Conservation (phyloP, 129 eudicot genomes). For the Chrysanthemum makinoi region DNA sequence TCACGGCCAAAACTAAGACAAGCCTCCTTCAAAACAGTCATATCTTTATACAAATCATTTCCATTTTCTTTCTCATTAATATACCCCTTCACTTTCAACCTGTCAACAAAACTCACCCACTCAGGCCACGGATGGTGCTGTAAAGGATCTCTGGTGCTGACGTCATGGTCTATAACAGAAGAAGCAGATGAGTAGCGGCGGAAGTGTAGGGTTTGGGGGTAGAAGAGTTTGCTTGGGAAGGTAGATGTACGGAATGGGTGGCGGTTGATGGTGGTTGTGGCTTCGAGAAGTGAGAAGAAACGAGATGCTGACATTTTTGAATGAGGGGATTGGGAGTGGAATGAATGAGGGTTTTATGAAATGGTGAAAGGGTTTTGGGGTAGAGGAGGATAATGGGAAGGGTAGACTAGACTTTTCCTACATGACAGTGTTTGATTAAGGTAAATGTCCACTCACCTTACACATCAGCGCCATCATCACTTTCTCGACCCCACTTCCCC, state of each 20-base stretch:
- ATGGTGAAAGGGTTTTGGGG: background rate
- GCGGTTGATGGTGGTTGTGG: conserved; percentile 23
- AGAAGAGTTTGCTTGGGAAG: conserved; percentile 22
- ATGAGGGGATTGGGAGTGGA: background rate
- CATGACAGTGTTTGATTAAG: too few species aligned
- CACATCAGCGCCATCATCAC: too few species aligned
- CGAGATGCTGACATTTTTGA: conserved; percentile 32
- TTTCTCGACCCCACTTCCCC: too few species aligned
- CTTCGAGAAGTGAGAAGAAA: conserved; percentile 38
- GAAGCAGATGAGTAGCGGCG: conserved; percentile 46
- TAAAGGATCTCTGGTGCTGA: conserved; percentile 11
- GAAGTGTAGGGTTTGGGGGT: conserved; percentile 41
- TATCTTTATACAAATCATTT: conserved; percentile 49
- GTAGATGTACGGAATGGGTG: conserved; percentile 31
- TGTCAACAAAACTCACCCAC: conserved; percentile 82
- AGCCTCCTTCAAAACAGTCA: conserved; percentile 61
- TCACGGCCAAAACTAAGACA: conserved; percentile 87
- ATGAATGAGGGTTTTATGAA: conserved; percentile 32
- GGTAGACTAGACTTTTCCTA: background rate
- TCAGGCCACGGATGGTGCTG: conserved; percentile 86
- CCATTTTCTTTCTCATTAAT: conserved; percentile 32
- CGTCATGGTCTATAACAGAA: conserved; percentile 30
- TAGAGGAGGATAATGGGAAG: background rate
- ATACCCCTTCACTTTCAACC: conserved; percentile 77
- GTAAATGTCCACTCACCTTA: too few species aligned